Conservation (phyloP, 1,139 yeast species). For the Geotrichum fermentans region DNA sequence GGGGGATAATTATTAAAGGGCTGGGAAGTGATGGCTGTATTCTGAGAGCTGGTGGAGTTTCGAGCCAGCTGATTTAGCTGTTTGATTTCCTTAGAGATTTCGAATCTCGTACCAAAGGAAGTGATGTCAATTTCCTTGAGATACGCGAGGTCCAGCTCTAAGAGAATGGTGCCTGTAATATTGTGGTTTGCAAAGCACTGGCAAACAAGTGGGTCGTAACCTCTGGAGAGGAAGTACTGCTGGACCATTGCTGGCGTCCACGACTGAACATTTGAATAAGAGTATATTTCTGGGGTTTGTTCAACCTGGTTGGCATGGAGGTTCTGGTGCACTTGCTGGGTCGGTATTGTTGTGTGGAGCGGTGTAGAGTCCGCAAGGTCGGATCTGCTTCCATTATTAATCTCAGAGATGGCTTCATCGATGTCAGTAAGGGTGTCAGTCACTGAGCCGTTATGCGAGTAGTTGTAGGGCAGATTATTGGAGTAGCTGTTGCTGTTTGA, state of each 20-base stretch:
- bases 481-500: conserved; percentile 21
- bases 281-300: conserved; percentile 19
- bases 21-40: not conserved
- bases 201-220: conserved; percentile 68
- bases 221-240: conserved; percentile 64
- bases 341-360: conserved; percentile 2
- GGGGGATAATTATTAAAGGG: conserved; percentile 9
- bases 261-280: conserved; percentile 24
- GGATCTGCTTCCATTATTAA: conserved; percentile 30
- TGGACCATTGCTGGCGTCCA: conserved; percentile 90
- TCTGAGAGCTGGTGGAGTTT: not conserved
- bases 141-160: conserved; percentile 79
- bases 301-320: conserved; percentile 3
- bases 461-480: conserved; percentile 17
- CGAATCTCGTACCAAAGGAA: conserved; percentile 93
- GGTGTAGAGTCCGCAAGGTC: not conserved
- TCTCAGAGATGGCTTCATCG: conserved; percentile 75
- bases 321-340: conserved; percentile 12
- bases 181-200: conserved; percentile 81
- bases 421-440: conserved; percentile 69
- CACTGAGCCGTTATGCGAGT: conserved; percentile 37
- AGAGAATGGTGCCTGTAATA: conserved; percentile 76
- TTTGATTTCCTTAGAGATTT: conserved; percentile 83
- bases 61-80: conserved; percentile 40
- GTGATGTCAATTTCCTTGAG: conserved; percentile 86